Evolutionary conservation across 768 basidiomycete genomes (phyloP).

Genomic region (Lanmaoa pseudosensibilis): DNA sequence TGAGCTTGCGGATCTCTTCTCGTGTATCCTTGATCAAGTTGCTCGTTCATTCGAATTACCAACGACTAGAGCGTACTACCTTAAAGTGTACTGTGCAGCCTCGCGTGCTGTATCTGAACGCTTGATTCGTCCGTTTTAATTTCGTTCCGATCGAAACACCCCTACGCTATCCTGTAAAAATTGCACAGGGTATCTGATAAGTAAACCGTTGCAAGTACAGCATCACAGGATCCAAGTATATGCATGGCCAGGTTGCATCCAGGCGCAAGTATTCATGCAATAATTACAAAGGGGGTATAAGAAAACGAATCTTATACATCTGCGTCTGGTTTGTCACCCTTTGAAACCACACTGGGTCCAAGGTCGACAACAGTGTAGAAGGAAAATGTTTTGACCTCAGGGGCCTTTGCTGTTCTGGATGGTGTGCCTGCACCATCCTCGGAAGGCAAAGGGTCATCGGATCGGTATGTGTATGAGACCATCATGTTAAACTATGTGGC

Average conservation of each 20-base stretch:
- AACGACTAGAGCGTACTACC: too few relatives aligned
- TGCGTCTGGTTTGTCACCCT: conserved; percentile 45
- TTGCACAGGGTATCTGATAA: too few relatives aligned
- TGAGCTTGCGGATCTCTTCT: too few relatives aligned
- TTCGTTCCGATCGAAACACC: too few relatives aligned
- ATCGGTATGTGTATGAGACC: conserved; percentile 90
- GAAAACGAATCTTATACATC: conserved; percentile 14
- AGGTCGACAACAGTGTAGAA: conserved; percentile 87
- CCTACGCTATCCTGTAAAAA: too few relatives aligned
- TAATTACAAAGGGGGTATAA: neutral
- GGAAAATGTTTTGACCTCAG: conserved; percentile 84
- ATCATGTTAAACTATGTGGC: conserved; percentile 85
- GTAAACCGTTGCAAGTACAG: too few relatives aligned
- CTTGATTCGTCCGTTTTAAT: too few relatives aligned
- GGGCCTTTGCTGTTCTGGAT: conserved; percentile 47
- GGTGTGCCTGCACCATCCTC: conserved; percentile 56
- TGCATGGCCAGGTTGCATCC: neutral
- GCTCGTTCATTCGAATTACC: too few relatives aligned
- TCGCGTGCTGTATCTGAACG: too few relatives aligned
- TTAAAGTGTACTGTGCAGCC: too few relatives aligned
- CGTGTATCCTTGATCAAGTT: too few relatives aligned
- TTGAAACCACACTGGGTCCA: conserved; percentile 63
- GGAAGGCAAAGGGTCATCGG: conserved; percentile 76
- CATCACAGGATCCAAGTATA: neutral
- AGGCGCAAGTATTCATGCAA: neutral